Conservation (phyloP, 805 yeast genomes). For the Candida sithepensis region DNA sequence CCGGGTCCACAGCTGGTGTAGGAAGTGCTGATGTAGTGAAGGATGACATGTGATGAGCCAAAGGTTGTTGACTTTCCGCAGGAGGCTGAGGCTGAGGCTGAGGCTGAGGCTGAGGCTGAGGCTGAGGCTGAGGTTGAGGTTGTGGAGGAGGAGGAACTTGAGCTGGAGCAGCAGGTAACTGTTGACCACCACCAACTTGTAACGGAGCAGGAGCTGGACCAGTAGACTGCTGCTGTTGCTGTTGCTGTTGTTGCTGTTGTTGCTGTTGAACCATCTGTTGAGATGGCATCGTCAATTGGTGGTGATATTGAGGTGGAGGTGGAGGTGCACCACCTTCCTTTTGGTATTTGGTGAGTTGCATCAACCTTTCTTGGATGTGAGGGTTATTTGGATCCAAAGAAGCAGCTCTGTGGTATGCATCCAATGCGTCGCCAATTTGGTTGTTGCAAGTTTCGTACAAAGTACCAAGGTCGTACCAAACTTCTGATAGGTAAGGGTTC, state of each 20-base stretch:
- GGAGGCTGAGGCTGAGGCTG: slow-evolving; percentile 3
- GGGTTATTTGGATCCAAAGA: slow-evolving; percentile 91
- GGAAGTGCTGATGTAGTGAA: slow-evolving; percentile 8
- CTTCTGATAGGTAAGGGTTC: slow-evolving; percentile 94
- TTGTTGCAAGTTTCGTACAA: slow-evolving; percentile 95
- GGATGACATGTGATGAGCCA: slow-evolving; percentile 1
- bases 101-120: no score
- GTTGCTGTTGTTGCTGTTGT: slow-evolving; percentile 33
- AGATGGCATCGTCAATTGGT: slow-evolving; percentile 38
- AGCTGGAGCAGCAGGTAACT: slow-evolving; percentile 22
- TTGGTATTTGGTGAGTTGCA: slow-evolving; percentile 73
- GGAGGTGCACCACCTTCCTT: slow-evolving; percentile 61
- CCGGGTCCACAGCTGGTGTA: slow-evolving; percentile 1
- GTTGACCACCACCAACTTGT: slow-evolving; percentile 26
- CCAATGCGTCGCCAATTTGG: slow-evolving; percentile 91
- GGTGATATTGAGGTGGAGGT: slow-evolving; percentile 56
- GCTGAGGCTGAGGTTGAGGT: slow-evolving; percentile 24
- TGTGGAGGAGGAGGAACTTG: slow-evolving; percentile 26
- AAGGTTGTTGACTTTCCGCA: slow-evolving; percentile 6
- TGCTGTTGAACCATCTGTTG: slow-evolving; percentile 37
- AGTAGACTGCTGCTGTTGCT: slow-evolving; percentile 27
- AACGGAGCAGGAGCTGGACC: slow-evolving; percentile 29
- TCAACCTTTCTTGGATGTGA: slow-evolving; percentile 89
- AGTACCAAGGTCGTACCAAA: slow-evolving; percentile 98
- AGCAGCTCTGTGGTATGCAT: slow-evolving; percentile 96